Conservation (phyloP, 495 filamentous ascomycete species). For the Podospora pseudoanserina region DNA sequence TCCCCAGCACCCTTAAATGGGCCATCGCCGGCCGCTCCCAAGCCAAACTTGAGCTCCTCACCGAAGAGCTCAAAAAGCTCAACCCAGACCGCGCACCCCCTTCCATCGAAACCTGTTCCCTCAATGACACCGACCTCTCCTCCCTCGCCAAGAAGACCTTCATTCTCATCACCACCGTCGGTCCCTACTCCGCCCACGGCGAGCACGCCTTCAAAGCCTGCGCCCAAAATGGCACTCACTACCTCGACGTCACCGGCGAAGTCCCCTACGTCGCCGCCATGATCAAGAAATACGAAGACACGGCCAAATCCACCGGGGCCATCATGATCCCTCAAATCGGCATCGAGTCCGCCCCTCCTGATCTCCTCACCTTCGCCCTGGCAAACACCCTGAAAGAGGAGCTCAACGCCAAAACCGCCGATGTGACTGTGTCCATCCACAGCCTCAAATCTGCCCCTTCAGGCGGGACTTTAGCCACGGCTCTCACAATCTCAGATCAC, state of each 20-base stretch:
- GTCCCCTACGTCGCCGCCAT: constrained; percentile 74
- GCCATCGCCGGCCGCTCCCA: constrained; percentile 80
- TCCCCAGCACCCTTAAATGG: constrained; percentile 83
- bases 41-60: constrained; percentile 65
- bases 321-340: constrained; percentile 86
- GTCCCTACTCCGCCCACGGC: constrained; percentile 77
- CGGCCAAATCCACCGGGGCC: constrained; percentile 69
- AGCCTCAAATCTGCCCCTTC: constrained; percentile 63
- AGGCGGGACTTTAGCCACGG: constrained; percentile 68
- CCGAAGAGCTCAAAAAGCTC: constrained; percentile 59
- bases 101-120: constrained; percentile 60
- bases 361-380: constrained; percentile 71
- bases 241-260: constrained; percentile 88
- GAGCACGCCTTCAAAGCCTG: constrained; percentile 84
- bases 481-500: constrained; percentile 59
- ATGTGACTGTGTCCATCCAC: constrained; percentile 60
- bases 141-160: constrained; percentile 69
- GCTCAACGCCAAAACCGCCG: constrained; percentile 49
- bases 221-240: constrained; percentile 82
- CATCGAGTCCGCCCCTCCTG: constrained; percentile 80
- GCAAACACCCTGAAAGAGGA: constrained; percentile 61
- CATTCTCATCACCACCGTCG: constrained; percentile 77
- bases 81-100: constrained; percentile 69
- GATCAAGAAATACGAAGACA: constrained; percentile 73
- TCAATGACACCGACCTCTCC: constrained; percentile 61